Percentiles rank a stretch among this genome's conserved stretches.
These are phyloP conservation scores for Phenoliferia sp. DNA, from an alignment of 1,284 basidiomycete species.

Conservation along the genomic window DNA sequence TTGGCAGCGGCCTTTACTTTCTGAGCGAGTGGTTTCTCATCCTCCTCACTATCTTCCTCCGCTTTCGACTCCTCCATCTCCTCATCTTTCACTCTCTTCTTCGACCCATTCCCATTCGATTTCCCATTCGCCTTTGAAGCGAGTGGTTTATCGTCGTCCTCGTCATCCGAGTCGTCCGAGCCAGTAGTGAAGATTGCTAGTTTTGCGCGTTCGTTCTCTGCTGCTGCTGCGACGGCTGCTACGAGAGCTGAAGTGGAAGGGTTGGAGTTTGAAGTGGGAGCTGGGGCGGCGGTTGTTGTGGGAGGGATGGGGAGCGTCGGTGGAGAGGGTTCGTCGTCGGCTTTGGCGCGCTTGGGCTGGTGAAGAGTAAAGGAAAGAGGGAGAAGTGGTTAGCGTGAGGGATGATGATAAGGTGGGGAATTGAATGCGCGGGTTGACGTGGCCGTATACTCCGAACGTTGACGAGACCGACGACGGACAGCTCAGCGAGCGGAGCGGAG, in stretches of 20 bases:
- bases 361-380: neutral
- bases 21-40: conserved; percentile 39
- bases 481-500: too few species aligned
- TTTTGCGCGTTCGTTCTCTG: conserved; percentile 23
- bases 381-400: neutral
- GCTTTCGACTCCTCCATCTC: too few species aligned
- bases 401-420: neutral
- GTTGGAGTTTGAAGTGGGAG: conserved; percentile 1
- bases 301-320: conserved; percentile 18
- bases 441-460: too few species aligned
- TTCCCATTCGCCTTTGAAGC: conserved; percentile 11
- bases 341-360: conserved; percentile 26
- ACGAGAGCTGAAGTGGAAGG: conserved; percentile 4
- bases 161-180: conserved; percentile 22
- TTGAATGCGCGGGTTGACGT: neutral
- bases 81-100: conserved; percentile 23
- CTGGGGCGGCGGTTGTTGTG: neutral
- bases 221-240: neutral
- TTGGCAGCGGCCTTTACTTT: conserved; percentile 4
- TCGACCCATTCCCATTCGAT: conserved; percentile 10
- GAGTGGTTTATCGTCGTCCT: conserved; percentile 30
- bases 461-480: too few species aligned
- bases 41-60: too few species aligned
- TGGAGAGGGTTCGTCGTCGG: neutral
- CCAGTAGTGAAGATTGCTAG: conserved; percentile 30